These are phyloP conservation scores for Punica granatum DNA, from an alignment of 345 rosid species.

Conservation along the genomic window DNA sequence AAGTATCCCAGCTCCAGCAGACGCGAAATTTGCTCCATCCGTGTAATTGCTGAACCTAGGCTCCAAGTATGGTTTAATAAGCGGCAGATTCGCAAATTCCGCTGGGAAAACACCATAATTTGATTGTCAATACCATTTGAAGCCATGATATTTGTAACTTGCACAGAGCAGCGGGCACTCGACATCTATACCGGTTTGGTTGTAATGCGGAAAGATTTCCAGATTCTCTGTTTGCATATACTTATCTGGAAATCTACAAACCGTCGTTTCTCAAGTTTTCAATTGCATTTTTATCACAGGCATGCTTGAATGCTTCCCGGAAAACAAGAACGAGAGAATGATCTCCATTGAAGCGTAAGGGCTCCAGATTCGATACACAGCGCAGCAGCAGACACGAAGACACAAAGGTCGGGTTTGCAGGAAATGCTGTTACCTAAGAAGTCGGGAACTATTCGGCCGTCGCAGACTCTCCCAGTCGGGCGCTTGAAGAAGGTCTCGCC, in stretches of 20 bases:
- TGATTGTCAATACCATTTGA: background rate
- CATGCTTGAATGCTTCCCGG: too few relatives aligned
- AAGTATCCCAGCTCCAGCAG: conserved; percentile 17
- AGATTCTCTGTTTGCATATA: too few relatives aligned
- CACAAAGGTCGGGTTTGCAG: too few relatives aligned
- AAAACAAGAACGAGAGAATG: too few relatives aligned
- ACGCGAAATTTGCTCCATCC: conserved; percentile 20
- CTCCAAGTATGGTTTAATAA: conserved; percentile 11
- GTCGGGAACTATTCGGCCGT: conserved; percentile 8
- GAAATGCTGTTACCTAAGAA: conserved; percentile 17
- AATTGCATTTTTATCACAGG: too few relatives aligned
- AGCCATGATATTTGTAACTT: background rate
- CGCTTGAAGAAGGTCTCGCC: conserved; percentile 20
- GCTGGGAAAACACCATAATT: conserved; percentile 8
- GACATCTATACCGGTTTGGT: too few relatives aligned
- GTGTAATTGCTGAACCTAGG: conserved; percentile 3
- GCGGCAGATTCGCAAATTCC: conserved; percentile 12
- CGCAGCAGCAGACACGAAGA: too few relatives aligned
- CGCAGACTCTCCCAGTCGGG: conserved; percentile 12
- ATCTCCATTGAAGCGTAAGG: background rate
- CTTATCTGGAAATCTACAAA: too few relatives aligned
- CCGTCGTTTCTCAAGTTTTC: too few relatives aligned
- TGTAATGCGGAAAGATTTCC: too few relatives aligned
- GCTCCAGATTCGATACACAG: background rate
- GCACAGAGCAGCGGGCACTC: too few relatives aligned